Conservation (phyloP, 495 filamentous ascomycete genomes). For the Sordaria brevicollis region DNA sequence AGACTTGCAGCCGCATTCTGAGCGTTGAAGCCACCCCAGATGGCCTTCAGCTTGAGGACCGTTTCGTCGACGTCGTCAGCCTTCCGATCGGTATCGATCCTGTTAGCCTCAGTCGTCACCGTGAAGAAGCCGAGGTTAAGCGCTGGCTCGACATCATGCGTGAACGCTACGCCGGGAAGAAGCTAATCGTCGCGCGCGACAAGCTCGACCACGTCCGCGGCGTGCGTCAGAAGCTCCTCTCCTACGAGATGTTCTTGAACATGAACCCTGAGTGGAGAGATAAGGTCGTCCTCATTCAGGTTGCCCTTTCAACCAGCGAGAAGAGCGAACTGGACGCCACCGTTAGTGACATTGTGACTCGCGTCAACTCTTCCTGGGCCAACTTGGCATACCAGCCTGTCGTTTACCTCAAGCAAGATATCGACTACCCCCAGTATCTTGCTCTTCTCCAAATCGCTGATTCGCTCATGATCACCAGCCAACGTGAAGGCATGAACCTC, state of each 20-base stretch:
- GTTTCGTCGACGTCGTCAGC: constrained; percentile 75
- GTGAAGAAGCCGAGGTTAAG: constrained; percentile 60
- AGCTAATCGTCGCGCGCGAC: constrained; percentile 81
- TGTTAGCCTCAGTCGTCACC: constrained; percentile 56
- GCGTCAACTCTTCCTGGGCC: constrained; percentile 80
- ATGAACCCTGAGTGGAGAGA: constrained; percentile 82
- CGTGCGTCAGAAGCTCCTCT: constrained; percentile 82
- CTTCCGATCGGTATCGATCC: constrained; percentile 79
- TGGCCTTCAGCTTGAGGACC: constrained; percentile 82
- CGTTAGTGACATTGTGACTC: constrained; percentile 82
- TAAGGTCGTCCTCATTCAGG: constrained; percentile 82
- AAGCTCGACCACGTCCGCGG: constrained; percentile 88
- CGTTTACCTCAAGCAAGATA: constrained; percentile 91
- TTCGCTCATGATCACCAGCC: constrained; percentile 81
- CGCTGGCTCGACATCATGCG: constrained; percentile 70
- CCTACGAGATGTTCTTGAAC: constrained; percentile 89
- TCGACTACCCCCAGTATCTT: constrained; percentile 80
- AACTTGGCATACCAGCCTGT: constrained; percentile 82
- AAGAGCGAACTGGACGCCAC: constrained; percentile 76
- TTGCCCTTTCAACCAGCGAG: constrained; percentile 80
- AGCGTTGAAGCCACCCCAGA: constrained; percentile 78
- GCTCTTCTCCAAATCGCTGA: constrained; percentile 81
- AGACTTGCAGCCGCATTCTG: constrained; percentile 83
- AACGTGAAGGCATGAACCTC: constrained; percentile 92
- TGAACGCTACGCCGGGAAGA: constrained; percentile 72